Evolutionary conservation across 2,329 filamentous ascomycete species (phyloP).

Genomic region (Clonostachys rhizophaga): DNA sequence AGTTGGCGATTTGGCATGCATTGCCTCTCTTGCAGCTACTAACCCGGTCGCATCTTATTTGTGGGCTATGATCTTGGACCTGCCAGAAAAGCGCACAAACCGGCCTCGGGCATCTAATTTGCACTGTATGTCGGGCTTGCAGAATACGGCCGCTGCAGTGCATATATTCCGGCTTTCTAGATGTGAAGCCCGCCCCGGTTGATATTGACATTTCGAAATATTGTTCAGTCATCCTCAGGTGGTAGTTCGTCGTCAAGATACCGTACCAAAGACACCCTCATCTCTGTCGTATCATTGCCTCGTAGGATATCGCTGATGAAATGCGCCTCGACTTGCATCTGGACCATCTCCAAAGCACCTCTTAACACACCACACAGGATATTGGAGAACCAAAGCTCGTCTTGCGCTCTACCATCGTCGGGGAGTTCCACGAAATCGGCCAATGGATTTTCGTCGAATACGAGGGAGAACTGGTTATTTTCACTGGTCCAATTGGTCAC

Average conservation of each 20-base stretch:
- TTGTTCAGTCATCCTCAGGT: conserved; percentile 79
- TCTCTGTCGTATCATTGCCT: conserved; percentile 95
- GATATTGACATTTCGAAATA: not conserved
- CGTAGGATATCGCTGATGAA: conserved; percentile 92
- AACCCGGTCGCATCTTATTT: not conserved
- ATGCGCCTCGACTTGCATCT: conserved; percentile 97
- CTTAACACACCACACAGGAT: conserved; percentile 90
- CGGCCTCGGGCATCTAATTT: no score
- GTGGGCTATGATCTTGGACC: not conserved
- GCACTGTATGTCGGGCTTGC: no score
- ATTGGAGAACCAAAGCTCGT: conserved; percentile 98
- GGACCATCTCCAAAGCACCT: conserved; percentile 95
- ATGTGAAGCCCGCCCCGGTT: not conserved
- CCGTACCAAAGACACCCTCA: conserved; percentile 85
- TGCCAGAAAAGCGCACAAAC: not conserved
- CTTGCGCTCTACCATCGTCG: conserved; percentile 91
- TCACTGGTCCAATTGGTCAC: conserved; percentile 96
- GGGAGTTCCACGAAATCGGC: conserved; percentile 97
- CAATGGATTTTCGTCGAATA: conserved; percentile 95
- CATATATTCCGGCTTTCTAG: not conserved
- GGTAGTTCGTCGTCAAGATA: conserved; percentile 98
- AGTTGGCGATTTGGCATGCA: not conserved
- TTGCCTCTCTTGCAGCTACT: not conserved
- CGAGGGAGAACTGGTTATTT: conserved; percentile 91
- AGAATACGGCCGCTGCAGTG: not conserved